Base-by-base conservation (phyloP, 768 basidiomycete species). In the Calocybe gangraenosa region DNA sequence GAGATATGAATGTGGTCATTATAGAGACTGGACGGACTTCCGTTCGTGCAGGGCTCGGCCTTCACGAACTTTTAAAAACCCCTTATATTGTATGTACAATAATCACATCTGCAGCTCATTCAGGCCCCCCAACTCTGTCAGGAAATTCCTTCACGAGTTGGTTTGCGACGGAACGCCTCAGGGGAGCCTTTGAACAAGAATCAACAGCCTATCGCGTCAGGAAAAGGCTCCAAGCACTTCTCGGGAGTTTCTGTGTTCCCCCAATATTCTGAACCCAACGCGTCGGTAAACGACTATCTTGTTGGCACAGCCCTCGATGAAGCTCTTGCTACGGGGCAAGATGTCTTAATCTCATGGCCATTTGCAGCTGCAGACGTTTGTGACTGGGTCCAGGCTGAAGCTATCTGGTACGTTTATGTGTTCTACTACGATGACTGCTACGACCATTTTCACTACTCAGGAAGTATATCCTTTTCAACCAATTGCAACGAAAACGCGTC, bases 341-440 rank as follows among this genome's bases (percentile, higher is more conserved):
- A 91, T 40, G 60, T 94, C 14, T 65, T 76, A 5, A 62, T 92
- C 8, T 90, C 80, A 22, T 91, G 87, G 87, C 92, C 93, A 2
- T 88, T 94, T 56, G 76, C 78, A 36, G 76, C 85, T 20, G 84
- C 80, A 2, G 75, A 79, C 54, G 69, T 94, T 46, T 71, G 66
- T 13, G 86, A 94, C 58, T 95, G 84, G 82, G 74, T 70, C 15
- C 90, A 91, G 52, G 87, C 89, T 14, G 92, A 95, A 61, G 93
- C 91, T 0, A 70, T 96, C 41, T 92, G 92, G 92, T 92, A 60
- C 40, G 82, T 67, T 39, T 28, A 38, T 22, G n/a, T n/a, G 25
- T 28, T 28, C 11, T 32, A 10, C 18, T 11, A 20, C 11, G 5
- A 21, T 11, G 25, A 30, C 7, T 35, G 7, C 17, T 14, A 37